Percentiles rank a stretch among this genome's conserved stretches.
Conservation (phyloP, 441 rosid species). For the Bocquillonia castaneifolia region DNA sequence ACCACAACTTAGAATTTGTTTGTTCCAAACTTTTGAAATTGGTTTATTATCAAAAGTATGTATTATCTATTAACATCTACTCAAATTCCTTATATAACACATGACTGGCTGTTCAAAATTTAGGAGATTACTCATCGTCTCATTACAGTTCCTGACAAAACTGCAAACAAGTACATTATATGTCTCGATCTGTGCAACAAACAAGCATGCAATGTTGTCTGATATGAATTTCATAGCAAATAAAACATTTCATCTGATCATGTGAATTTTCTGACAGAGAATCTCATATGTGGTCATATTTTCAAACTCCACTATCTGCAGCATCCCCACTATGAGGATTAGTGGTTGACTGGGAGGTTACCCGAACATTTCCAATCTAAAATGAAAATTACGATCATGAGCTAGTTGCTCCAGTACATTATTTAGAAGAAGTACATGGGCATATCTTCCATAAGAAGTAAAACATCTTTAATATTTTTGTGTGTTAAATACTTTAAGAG, state of each 20-base stretch:
- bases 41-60: neutral
- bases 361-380: neutral
- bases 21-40: neutral
- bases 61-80: neutral
- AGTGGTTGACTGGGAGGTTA: neutral
- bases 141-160: neutral
- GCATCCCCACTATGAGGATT: constrained; percentile 3
- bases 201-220: neutral
- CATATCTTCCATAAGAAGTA: neutral
- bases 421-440: neutral
- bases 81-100: neutral
- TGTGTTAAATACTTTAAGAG: neutral
- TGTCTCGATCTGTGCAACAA: neutral
- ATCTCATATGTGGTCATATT: neutral
- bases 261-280: neutral
- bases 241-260: neutral
- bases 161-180: neutral
- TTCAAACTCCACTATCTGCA: constrained; percentile 7
- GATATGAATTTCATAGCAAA: neutral
- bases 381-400: neutral
- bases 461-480: neutral
- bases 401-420: neutral
- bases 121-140: neutral
- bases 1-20: neutral
- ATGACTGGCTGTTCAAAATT: neutral